Evolutionary conservation across 2,329 filamentous ascomycete genomes (phyloP), one percentile per base, ranked within the genome.

Genomic region (Colletotrichum sp.): DNA sequence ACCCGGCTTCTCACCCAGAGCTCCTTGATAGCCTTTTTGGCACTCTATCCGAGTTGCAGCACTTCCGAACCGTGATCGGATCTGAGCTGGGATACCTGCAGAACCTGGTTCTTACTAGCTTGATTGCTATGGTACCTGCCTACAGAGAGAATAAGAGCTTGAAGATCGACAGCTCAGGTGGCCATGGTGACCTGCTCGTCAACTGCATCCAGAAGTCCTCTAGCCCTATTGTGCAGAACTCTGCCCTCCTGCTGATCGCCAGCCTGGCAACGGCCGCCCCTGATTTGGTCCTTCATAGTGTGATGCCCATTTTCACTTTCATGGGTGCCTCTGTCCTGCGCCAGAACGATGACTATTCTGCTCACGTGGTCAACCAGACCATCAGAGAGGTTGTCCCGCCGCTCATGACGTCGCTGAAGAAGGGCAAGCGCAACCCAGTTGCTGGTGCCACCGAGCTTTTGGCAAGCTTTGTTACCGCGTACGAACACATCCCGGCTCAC

Each of bases 301-400:
- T 99, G 70, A 99, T 99, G 97, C 97, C 97, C 14, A 96, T 99
- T 68, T 99, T 99, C 86, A 99, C 97, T 0, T 98, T 99, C 83
- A 98, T 99, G 93, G 96, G 96, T 57, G 94, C 94, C 59, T 98
- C 95, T 5, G 93, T 98, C 24, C 90, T 99, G 66, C 93, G 95
- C 65, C 96, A 98, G 85, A 95, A 95, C 80, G 98, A 99, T 81
- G 96, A 99, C 80, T 99, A 98, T 86, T 99, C 97, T 26, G 96
- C 96, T 14, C 95, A 98, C 83, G 96, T 99, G 36, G 96, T 98
- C 74, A 95, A 98, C 80, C 96, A 95, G 87, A 99, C 97, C 3
- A 96, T 99, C 80, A 95, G 96, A 77, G 94, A 96, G 80, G 96
- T 99, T 26, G 95, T 99, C 34, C 98, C 98, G 28, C 96, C 96